phyloP scores from a whole-genome alignment of 2,329 filamentous ascomycete genomes.

The Chalaropsis ovoidea region DNA sequence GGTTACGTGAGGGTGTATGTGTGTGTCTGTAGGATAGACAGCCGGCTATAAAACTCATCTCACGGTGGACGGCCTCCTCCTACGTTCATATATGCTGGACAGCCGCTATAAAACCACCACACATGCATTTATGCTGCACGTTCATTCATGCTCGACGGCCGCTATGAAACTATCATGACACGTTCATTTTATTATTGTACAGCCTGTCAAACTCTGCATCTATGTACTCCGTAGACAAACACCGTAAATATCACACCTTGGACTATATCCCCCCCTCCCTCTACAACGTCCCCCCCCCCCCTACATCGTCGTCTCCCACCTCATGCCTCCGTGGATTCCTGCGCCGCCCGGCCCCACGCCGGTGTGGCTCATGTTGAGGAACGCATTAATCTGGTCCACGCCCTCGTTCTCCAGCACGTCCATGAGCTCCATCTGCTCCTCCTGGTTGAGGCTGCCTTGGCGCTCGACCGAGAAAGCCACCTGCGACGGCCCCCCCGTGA shows the following conservation, averaged over 20 bases:
- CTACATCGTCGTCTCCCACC: conserved; percentile 22
- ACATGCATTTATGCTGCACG: no score
- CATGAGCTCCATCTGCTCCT: conserved; percentile 78
- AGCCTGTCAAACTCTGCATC: no score
- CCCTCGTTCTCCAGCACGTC: conserved; percentile 63
- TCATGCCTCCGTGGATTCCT: conserved; percentile 23
- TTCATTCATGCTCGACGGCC: no score
- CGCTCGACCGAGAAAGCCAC: conserved; percentile 39
- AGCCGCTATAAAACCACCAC: no score
- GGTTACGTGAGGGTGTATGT: neutral
- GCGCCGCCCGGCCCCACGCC: conserved; percentile 27
- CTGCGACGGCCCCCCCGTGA: conserved; percentile 27
- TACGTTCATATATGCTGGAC: no score
- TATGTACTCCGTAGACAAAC: no score
- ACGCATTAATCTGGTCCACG: conserved; percentile 51
- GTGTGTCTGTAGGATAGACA: no score
- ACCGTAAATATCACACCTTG: no score
- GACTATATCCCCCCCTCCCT: neutral
- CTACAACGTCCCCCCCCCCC: neutral
- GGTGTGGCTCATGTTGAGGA: conserved; percentile 38
- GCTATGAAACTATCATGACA: no score
- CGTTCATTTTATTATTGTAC: no score
- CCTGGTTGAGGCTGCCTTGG: conserved; percentile 62
- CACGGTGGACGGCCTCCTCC: no score
- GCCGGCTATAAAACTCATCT: no score